Base-by-base conservation (phyloP, 2,329 filamentous ascomycete species). In the Berkeleyomyces basicola region DNA sequence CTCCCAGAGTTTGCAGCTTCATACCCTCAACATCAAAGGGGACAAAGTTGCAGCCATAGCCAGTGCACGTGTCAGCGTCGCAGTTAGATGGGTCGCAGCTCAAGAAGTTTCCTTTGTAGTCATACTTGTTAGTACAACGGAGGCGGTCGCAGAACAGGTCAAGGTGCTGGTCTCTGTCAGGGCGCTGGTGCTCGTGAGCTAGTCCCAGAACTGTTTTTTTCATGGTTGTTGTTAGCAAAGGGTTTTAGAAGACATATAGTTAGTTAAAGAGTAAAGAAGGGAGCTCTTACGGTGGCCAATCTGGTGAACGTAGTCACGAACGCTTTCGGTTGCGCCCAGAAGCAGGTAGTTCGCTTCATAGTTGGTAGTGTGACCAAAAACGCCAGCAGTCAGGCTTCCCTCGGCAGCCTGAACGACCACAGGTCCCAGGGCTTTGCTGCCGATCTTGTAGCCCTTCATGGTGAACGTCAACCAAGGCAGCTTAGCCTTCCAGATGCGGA, bases 241-340 rank as follows among this genome's bases (percentile, higher is more conserved):
- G 23, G 23, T 23, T 23, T 23, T 23, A 23, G 23, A 23, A 23
- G 23, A 23, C 23, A 1, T 23, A 23, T 23, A 23, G 23, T 23
- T 23, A 23, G 23, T 23, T 23, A 23, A 23, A 23, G 23, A 23
- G 23, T 23, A 23, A 23, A 23, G 23, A 23, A 23, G 14, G 42
- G 42, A 43, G 37, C 43, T 64, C 58, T 61, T 59, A 65, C 64
- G 37, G 33, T 65, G 62, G 36, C 64, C 62, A 53, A 65, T 59
- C 43, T 65, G 49, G 23, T 64, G 64, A 4, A 65, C 60, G 16
- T 64, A 64, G 23, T 57, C 58, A 4, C 31, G 53, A 39, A 55
- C 23, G 14, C 39, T 16, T 2, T 37, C 33, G 7, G 57, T 53
- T 23, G 59, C 57, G 14, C 64, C 62, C 39, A 65, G 40, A 10